A percentile compares a stretch with the other conserved stretches of the same genome.
These are phyloP conservation scores for Tylopilus intermedius DNA, from an alignment of 768 basidiomycete genomes.

Conservation along the genomic window DNA sequence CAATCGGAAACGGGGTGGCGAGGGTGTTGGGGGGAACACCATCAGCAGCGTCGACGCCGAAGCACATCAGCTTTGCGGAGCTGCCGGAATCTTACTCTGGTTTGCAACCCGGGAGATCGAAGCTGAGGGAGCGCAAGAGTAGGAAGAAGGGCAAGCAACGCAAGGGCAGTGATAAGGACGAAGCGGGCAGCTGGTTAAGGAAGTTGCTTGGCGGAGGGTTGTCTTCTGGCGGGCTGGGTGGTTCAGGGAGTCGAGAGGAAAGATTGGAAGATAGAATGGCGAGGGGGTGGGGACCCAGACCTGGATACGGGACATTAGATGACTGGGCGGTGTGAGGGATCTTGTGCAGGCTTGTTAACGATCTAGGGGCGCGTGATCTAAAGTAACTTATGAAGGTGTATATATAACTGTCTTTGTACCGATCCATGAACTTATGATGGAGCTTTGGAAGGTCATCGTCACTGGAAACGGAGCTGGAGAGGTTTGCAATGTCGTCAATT, in stretches of 20 bases:
- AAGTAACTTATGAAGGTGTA: slow-evolving; percentile 13
- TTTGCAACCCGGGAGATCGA: slow-evolving; percentile 31
- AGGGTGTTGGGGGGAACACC: slow-evolving; percentile 35
- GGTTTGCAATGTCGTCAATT: slow-evolving; percentile 6
- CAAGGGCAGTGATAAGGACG: slow-evolving; percentile 29
- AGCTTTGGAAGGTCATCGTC: background rate
- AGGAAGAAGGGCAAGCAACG: slow-evolving; percentile 33
- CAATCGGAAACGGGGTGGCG: slow-evolving; percentile 27
- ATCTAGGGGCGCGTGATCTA: background rate
- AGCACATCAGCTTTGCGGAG: slow-evolving; percentile 75
- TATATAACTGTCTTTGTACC: background rate
- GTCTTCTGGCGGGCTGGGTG: slow-evolving; percentile 20
- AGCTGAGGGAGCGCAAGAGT: slow-evolving; percentile 29
- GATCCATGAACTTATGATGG: background rate
- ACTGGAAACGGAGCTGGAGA: background rate
- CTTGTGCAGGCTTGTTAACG: background rate
- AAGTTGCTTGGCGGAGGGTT: slow-evolving; percentile 18
- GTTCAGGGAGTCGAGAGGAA: slow-evolving; percentile 37
- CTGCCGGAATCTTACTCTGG: slow-evolving; percentile 62
- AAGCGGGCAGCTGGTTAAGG: slow-evolving; percentile 23
- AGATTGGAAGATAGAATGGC: slow-evolving; percentile 49
- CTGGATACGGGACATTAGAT: slow-evolving; percentile 40
- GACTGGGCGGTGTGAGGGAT: slow-evolving; percentile 50
- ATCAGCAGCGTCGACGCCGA: slow-evolving; percentile 56
- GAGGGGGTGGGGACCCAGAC: slow-evolving; percentile 44